phyloP scores from a whole-genome alignment of 78 protist species.

The Pigoraptor vietnamica region DNA sequence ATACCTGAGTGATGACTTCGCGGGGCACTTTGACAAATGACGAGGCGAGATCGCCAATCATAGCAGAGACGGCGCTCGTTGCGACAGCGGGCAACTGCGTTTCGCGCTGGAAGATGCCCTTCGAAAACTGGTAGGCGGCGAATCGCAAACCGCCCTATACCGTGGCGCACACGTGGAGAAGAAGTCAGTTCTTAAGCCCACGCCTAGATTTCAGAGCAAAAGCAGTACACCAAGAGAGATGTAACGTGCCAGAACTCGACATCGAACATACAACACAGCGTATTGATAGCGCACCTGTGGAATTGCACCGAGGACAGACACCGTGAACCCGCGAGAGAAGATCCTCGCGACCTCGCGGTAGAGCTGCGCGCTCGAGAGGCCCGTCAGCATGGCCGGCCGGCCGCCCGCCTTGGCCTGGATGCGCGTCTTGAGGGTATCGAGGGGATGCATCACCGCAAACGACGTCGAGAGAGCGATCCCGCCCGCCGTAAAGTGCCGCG shows the following conservation, averaged over 20 bases:
- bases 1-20: not conserved
- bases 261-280: not conserved
- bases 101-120: not conserved
- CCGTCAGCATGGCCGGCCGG: not conserved
- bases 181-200: no score
- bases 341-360: not conserved
- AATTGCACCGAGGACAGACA: not conserved
- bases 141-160: slow-evolving; percentile 23
- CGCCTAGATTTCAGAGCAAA: no score
- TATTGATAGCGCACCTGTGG: not conserved
- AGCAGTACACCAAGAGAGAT: no score
- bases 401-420: slow-evolving; percentile 13
- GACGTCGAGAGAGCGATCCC: slow-evolving; percentile 21
- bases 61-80: slow-evolving; percentile 8
- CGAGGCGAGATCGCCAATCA: not conserved
- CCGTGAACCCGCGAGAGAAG: not conserved
- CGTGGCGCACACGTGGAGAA: not conserved
- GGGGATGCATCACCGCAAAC: slow-evolving; percentile 41
- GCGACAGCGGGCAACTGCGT: slow-evolving; percentile 9
- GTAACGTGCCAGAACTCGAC: no score
- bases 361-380: not conserved
- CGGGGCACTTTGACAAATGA: slow-evolving; percentile 25
- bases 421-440: slow-evolving; percentile 41
- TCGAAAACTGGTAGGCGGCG: not conserved
- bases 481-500: slow-evolving; percentile 25